A percentile compares a stretch with the other conserved stretches of the same genome.
Conservation (phyloP, 805 yeast genomes). For the Hanseniaspora occidentalis region DNA sequence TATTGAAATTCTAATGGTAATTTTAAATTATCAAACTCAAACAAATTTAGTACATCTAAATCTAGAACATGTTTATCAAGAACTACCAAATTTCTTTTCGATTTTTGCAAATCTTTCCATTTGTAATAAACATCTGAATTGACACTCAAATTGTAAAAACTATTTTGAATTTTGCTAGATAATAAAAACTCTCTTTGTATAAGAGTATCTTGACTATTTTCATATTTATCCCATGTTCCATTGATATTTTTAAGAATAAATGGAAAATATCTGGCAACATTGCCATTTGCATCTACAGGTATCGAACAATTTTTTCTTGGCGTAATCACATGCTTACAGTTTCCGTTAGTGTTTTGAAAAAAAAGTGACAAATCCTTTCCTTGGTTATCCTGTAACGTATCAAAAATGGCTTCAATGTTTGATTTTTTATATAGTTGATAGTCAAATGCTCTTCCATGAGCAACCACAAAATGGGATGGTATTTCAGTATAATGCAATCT, state of each 20-base stretch:
- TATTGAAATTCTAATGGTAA: slow-evolving; percentile 64
- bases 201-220: too few species aligned
- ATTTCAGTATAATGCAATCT: slow-evolving; percentile 47
- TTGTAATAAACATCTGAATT: slow-evolving; percentile 73
- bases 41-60: slow-evolving; percentile 63
- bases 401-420: too few species aligned
- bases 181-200: too few species aligned
- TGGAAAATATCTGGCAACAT: slow-evolving; percentile 93
- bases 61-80: slow-evolving; percentile 86
- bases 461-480: slow-evolving; percentile 45
- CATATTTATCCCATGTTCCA: slow-evolving; percentile 64
- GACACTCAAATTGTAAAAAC: slow-evolving; percentile 47
- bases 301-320: slow-evolving; percentile 62
- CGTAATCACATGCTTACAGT: slow-evolving; percentile 65
- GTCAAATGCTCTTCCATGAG: slow-evolving; percentile 74
- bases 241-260: slow-evolving; percentile 61
- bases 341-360: slow-evolving; percentile 85
- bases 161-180: too few species aligned
- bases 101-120: slow-evolving; percentile 68
- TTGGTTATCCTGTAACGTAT: background rate
- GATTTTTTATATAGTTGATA: slow-evolving; percentile 22
- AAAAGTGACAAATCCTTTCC: slow-evolving; percentile 75
- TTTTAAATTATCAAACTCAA: slow-evolving; percentile 51
- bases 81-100: slow-evolving; percentile 63
- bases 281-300: slow-evolving; percentile 48